phyloP scores from a whole-genome alignment of 257 asterid genomes.

The Nicotiana otophora region DNA sequence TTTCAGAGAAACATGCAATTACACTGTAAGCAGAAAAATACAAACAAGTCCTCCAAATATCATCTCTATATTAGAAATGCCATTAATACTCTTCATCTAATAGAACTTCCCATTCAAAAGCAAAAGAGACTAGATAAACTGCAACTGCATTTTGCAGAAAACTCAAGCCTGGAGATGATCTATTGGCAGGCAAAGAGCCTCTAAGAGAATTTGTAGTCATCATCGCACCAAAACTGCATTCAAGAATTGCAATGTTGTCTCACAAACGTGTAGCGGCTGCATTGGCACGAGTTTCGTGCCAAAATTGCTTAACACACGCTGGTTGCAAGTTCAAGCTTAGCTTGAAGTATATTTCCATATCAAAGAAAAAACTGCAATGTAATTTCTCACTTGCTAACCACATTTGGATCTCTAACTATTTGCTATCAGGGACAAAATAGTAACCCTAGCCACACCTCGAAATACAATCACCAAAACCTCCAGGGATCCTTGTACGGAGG shows the following conservation, averaged over 20 bases:
- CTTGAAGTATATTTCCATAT: background rate
- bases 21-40: background rate
- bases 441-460: background rate
- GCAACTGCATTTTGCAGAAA: background rate
- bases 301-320: background rate
- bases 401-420: conserved; percentile 2
- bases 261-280: conserved; percentile 6
- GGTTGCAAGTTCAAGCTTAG: background rate
- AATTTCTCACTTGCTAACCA: background rate
- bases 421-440: background rate
- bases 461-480: conserved; percentile 51
- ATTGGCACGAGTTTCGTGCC: background rate
- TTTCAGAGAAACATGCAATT: background rate
- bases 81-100: background rate
- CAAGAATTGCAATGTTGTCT: conserved; percentile 3
- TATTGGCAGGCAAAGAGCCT: background rate
- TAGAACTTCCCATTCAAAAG: background rate
- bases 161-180: background rate
- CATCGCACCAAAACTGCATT: background rate
- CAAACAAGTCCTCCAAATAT: background rate
- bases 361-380: background rate
- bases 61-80: background rate
- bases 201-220: background rate
- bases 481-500: conserved; percentile 96
- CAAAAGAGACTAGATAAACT: background rate